Evolutionary conservation across 305 asterid species (phyloP).

Genomic region (Ilex paraguariensis): DNA sequence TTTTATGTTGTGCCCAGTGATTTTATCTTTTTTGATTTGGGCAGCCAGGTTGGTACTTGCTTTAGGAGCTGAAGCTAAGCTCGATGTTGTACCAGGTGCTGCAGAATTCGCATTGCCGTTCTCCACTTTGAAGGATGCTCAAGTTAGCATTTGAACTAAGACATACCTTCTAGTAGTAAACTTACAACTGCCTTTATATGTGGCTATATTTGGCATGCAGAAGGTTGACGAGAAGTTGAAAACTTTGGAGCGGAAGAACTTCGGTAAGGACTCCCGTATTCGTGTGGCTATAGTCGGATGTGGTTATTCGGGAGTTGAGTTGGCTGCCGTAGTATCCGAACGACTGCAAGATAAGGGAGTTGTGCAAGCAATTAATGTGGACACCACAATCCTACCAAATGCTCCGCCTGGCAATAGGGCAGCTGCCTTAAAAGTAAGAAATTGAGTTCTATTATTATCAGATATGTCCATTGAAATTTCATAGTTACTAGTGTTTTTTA

Average conservation of each 20-base stretch:
- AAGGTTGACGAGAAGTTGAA: slow-evolving; percentile 64
- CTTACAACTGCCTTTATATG: slow-evolving; percentile 4
- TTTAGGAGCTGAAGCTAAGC: slow-evolving; percentile 84
- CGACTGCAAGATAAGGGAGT: slow-evolving; percentile 70
- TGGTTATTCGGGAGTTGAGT: slow-evolving; percentile 93
- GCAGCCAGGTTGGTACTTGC: slow-evolving; percentile 99
- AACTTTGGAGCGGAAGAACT: slow-evolving; percentile 59
- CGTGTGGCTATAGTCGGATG: slow-evolving; percentile 89
- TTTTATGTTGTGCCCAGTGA: slow-evolving; percentile 19
- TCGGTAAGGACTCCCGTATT: slow-evolving; percentile 61
- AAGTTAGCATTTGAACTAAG: slow-evolving; percentile 42
- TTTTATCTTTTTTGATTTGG: slow-evolving; percentile 36
- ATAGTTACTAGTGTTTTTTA: neutral
- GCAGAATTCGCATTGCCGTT: slow-evolving; percentile 79
- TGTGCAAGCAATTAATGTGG: slow-evolving; percentile 80
- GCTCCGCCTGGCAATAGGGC: slow-evolving; percentile 91
- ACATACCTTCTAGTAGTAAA: neutral
- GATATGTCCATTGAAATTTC: neutral
- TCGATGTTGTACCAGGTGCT: slow-evolving; percentile 90
- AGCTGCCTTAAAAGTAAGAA: slow-evolving; percentile 76
- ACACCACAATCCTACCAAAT: slow-evolving; percentile 57
- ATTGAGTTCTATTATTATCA: neutral
- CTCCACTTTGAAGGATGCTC: slow-evolving; percentile 93
- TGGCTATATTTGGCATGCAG: slow-evolving; percentile 38
- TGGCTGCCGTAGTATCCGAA: slow-evolving; percentile 92